Base-by-base conservation (phyloP, 345 rosid genomes). In the Gossypium raimondii region DNA sequence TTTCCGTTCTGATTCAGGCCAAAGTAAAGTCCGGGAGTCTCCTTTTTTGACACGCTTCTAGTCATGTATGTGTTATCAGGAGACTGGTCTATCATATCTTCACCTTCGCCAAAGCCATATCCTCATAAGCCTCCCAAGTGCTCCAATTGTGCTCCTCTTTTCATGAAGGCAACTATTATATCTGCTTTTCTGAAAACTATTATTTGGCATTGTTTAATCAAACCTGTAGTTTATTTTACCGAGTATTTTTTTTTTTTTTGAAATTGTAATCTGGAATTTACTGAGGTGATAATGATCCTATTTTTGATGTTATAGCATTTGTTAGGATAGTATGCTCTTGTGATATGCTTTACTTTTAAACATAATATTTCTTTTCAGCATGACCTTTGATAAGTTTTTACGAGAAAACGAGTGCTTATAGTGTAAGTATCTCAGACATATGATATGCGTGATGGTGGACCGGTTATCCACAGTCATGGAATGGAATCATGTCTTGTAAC, bases 391-490 rank as follows among this genome's bases (percentile, higher is more conserved):
- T 67, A 13, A 20, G 61, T 3, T 20, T 18, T 67, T 48, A 24
- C 16, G 13, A 24, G 43, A 67, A 67, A 67, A 68, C 17, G 9
- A 22, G 57, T 29, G 29, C 38, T 67, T 67, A 48, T 25, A 18
- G 43, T 68, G 58, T 60, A 24, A 13, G 10, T 66, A 41, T 43
- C 55, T 20, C 82, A 95, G 98, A 92, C 94, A 67, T 92, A 91
- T 75, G 85, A 90, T 45, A 89, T 85, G 92, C 89, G 92, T 67
- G 81, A 90, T 88, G 97, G 98, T 60, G 99, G 99, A 75, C 89
- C 97, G 77, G 97, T 92, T 79, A 90, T 93, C 85, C 99, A 96
- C 80, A 93, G 97, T 80, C 99, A 93, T 80, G 98, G 99, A 74
- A 87, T 93, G 67, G 97, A 96, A 80, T 96, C 97, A 66, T 96